Evolutionary conservation across 2,329 filamentous ascomycete species (phyloP).

Genomic region (Pseudocercospora macadamiae): DNA sequence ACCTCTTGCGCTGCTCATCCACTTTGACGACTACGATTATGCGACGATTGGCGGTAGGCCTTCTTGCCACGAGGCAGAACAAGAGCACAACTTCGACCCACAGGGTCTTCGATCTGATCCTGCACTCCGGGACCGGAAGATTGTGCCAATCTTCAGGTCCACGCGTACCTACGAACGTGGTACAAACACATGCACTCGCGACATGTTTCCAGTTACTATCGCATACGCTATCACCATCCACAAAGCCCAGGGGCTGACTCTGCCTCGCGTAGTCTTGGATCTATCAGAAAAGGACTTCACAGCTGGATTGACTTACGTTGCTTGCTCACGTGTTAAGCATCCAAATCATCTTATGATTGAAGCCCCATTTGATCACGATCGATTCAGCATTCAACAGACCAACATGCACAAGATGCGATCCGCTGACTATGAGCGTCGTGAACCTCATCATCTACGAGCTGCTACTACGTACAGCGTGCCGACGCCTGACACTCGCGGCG

Average conservation of each 20-base stretch:
- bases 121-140: neutral
- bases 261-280: neutral
- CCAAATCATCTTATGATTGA: neutral
- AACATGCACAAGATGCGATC: neutral
- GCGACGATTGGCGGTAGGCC: neutral
- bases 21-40: neutral
- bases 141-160: neutral
- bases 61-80: neutral
- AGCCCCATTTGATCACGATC: neutral
- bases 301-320: neutral
- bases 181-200: neutral
- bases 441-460: neutral
- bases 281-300: neutral
- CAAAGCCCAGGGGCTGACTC: neutral
- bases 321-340: neutral
- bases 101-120: neutral
- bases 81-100: neutral
- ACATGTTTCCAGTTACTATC: conserved; percentile 4
- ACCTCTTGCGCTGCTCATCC: neutral
- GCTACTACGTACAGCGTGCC: neutral
- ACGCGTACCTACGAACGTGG: neutral
- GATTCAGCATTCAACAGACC: neutral
- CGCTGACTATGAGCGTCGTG: neutral
- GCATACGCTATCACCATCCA: conserved; percentile 5
- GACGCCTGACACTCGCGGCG: neutral